Evolutionary conservation across 164 flowering plant species (phyloP).

Genomic region (Macadamia integrifolia): DNA sequence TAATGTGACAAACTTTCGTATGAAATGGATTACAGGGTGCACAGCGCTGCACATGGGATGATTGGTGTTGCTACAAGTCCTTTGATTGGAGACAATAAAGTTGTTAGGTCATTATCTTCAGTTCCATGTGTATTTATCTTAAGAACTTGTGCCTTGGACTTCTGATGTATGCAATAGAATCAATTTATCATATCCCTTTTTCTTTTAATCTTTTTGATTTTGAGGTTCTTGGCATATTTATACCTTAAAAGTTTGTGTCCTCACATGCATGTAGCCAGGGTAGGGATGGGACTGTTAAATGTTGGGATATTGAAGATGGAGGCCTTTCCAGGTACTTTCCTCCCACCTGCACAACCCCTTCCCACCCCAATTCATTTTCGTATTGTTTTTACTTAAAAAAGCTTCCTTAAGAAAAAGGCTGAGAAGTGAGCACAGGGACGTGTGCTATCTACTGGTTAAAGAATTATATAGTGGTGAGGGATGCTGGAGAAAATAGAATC

Average conservation of each 20-base stretch:
- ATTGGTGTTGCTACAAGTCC: slow-evolving; percentile 52
- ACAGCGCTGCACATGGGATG: slow-evolving; percentile 78
- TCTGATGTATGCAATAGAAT: not conserved
- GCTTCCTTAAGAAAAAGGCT: too few species aligned
- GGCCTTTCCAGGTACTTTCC: slow-evolving; percentile 53
- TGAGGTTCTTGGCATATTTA: not conserved
- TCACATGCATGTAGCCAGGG: slow-evolving; percentile 59
- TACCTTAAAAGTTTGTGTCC: not conserved
- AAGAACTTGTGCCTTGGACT: not conserved
- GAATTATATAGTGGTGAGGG: too few species aligned
- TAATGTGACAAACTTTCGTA: not conserved
- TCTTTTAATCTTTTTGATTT: not conserved
- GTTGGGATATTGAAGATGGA: slow-evolving; percentile 73
- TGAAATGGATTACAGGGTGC: slow-evolving; percentile 47
- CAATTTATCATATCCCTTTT: not conserved
- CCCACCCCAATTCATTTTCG: too few species aligned
- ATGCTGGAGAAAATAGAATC: too few species aligned
- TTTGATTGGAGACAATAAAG: slow-evolving; percentile 48
- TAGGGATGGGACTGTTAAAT: slow-evolving; percentile 85
- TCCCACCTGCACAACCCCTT: not conserved
- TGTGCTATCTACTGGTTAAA: too few species aligned
- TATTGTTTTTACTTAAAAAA: too few species aligned
- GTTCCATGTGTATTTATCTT: not conserved
- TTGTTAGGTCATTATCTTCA: slow-evolving; percentile 50
- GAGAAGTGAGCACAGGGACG: too few species aligned